Base-by-base conservation (phyloP, 1,284 basidiomycete species). In the Leccinum pachyderme region DNA sequence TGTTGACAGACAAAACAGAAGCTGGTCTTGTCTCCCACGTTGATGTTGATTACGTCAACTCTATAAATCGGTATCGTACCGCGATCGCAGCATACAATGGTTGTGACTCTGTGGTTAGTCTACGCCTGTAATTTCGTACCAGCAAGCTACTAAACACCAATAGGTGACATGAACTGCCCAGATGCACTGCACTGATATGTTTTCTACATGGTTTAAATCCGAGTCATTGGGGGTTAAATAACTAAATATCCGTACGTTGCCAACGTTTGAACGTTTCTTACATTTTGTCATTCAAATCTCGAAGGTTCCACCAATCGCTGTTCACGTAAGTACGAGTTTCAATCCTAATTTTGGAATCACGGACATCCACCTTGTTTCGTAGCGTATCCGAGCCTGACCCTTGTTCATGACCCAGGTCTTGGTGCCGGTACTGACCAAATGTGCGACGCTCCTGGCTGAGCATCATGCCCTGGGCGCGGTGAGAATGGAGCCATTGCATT, bases 41-140 rank as follows among this genome's bases (percentile, higher is more conserved):
- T 3, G 47, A 55, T 69, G 55, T 28, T 3, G 47, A 55, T 69
- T 65, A 69, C 56, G 9, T 65, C 63, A 69, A 63, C 62, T 24
- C 32, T 18, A 39, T 8, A 15, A 11, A 39, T 12, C 37, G n/a
- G n/a, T n/a, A n/a, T n/a, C n/a, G n/a, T n/a, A n/a, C n/a, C 18
- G 18, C 18, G 18, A 18, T 18, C 18, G 18, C 18, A 18, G 18
- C 18, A 18, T 18, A 18, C 18, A 18, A 18, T 18, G 18, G 18
- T 18, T 18, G 18, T 18, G 18, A 18, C 18, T 18, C 18, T 18
- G 18, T 18, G 18, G 18, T 18, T 18, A 18, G 18, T 18, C 1
- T 18, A 18, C 18, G 18, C 18, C 18, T 18, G 18, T 18, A 18
- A 18, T 18, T 18, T 18, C 18, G 18, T 18, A 18, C 18, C 18